Evolutionary conservation across 108 stramenopile species (phyloP), one percentile per base, ranked within the genome.

Genomic region (Cyclotella atomus): DNA sequence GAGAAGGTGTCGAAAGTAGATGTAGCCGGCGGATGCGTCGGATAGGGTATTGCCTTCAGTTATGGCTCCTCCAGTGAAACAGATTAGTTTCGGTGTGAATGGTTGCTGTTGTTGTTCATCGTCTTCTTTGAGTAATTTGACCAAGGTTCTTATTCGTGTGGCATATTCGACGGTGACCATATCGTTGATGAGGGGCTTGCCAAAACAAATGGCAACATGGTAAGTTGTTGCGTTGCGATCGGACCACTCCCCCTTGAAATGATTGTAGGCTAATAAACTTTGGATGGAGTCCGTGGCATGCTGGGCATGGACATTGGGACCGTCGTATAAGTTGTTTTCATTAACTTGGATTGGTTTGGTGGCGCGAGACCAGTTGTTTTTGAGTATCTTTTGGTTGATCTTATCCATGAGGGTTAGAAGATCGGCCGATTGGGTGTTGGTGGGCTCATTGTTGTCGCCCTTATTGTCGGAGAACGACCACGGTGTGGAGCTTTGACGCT

Each of bases 101-200:
- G 9, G 25, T 7, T 35, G 75, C 28, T n/a, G n/a, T n/a, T n/a
- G n/a, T n/a, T n/a, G n/a, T n/a, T n/a, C n/a, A n/a, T n/a, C n/a
- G n/a, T 86, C 84, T 50, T 86, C 70, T 52, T 85, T 83, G 46
- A 94, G 70, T 10, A 87, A 29, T 41, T 83, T 74, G 25, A 71
- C 88, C 6, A 94, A 52, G 2, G 87, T 68, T 0, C 83, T 77
- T n/a, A 94, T 66, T 45, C 92, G 67, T 21, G 70, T 59, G 10
- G 89, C 89, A 65, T 91, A 91, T 73, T 94, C 90, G 0, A 86
- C 74, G 16, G 92, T 87, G 6, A 94, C 70, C 41, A 84, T 83
- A 82, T 89, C 90, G 19, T 82, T 62, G 28, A 74, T 64, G 27
- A 94, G 57, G 2, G 87, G 70, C 43, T 89, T 89, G 0, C 87